Evolutionary conservation across 352 stramenopile species (phyloP).

Genomic region (Pythium vanterpoolii): DNA sequence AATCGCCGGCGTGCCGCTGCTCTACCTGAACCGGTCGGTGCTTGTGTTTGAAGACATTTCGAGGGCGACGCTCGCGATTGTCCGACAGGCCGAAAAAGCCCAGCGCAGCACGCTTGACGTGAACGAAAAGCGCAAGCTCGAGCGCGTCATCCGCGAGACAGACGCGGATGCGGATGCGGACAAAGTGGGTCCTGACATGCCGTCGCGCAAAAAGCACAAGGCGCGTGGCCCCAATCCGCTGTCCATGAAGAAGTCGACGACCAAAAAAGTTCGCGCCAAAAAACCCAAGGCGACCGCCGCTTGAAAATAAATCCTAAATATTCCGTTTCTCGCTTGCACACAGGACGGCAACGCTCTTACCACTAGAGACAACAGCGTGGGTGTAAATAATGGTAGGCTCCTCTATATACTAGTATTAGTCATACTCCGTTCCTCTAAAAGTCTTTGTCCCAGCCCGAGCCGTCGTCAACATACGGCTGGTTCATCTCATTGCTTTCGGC

Average conservation of each 20-base stretch:
- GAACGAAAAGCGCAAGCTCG: constrained; percentile 77
- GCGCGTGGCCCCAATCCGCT: constrained; percentile 77
- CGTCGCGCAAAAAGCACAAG: constrained; percentile 40
- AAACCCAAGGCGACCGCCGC: constrained; percentile 46
- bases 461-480: constrained; percentile 55
- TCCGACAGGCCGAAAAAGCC: constrained; percentile 71
- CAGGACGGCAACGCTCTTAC: not conserved
- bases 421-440: constrained; percentile 47
- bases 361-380: too few species aligned
- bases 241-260: constrained; percentile 66
- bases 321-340: not conserved
- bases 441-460: constrained; percentile 74
- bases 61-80: constrained; percentile 69
- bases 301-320: not conserved
- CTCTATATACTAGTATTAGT: not conserved
- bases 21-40: constrained; percentile 86
- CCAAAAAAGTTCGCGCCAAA: constrained; percentile 79
- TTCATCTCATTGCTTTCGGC: constrained; percentile 47
- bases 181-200: constrained; percentile 16
- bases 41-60: constrained; percentile 87
- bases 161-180: constrained; percentile 6
- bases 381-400: not conserved
- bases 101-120: constrained; percentile 67
- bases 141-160: constrained; percentile 30
- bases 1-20: constrained; percentile 72